Percentiles rank a stretch among this genome's conserved stretches.
phyloP scores from a whole-genome alignment of 768 basidiomycete genomes.

The Leccinum fibrillosum region DNA sequence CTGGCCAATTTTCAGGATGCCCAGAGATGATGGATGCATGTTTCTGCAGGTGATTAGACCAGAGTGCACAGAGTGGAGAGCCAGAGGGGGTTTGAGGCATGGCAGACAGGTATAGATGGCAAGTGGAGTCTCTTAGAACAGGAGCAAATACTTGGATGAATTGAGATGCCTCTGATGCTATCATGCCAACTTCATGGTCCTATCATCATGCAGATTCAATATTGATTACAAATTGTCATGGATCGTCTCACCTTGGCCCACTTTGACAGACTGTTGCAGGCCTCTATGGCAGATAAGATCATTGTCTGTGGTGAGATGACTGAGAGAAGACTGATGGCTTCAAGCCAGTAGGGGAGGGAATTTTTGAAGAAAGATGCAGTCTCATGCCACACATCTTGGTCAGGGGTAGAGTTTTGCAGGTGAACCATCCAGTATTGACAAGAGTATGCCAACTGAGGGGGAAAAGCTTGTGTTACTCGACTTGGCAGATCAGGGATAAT shows the following conservation, averaged over 20 bases:
- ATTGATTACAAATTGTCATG: not conserved
- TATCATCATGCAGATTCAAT: not conserved
- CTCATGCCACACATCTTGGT: not conserved
- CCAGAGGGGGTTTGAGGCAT: too few relatives aligned
- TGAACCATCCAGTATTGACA: not conserved
- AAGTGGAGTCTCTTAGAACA: too few relatives aligned
- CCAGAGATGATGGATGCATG: too few relatives aligned
- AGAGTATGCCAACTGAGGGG: not conserved
- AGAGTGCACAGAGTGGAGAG: too few relatives aligned
- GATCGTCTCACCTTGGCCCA: not conserved
- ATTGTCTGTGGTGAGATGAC: not conserved
- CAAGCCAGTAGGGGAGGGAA: slow-evolving; percentile 37
- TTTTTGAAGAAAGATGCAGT: slow-evolving; percentile 14
- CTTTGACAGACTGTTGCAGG: not conserved
- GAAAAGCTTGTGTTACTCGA: not conserved
- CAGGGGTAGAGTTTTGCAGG: not conserved
- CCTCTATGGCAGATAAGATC: not conserved
- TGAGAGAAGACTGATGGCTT: slow-evolving; percentile 29
- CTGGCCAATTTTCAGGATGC: not conserved
- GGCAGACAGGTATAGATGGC: too few relatives aligned
- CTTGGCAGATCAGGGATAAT: not conserved
- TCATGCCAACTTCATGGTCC: not conserved
- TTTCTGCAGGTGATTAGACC: too few relatives aligned
- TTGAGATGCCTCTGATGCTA: too few relatives aligned
- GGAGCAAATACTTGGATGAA: too few relatives aligned